Evolutionary conservation across 805 yeast genomes (phyloP).

Genomic region (Tetrapisispora iriomotensis): DNA sequence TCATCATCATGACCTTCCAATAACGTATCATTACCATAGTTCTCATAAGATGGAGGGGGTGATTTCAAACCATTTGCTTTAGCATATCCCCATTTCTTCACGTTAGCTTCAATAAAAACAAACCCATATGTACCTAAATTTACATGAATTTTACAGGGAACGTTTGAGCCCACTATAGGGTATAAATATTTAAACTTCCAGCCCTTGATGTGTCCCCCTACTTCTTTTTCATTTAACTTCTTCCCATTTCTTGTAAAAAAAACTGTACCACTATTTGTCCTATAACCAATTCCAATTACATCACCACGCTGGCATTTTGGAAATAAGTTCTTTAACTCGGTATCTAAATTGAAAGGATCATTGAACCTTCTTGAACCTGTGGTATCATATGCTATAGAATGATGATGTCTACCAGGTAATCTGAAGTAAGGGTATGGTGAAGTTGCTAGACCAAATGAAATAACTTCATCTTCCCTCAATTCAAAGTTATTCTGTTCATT

Average conservation of each 20-base stretch:
- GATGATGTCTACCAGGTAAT: slow-evolving; percentile 83
- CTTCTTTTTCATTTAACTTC: slow-evolving; percentile 67
- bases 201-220: slow-evolving; percentile 70
- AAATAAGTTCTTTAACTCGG: slow-evolving; percentile 40
- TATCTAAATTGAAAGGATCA: slow-evolving; percentile 52
- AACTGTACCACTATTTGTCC: slow-evolving; percentile 71
- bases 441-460: slow-evolving; percentile 74
- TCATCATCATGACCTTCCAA: slow-evolving; percentile 54
- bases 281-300: slow-evolving; percentile 85
- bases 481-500: slow-evolving; percentile 23
- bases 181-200: slow-evolving; percentile 62
- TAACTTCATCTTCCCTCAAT: slow-evolving; percentile 23
- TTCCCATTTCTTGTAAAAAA: slow-evolving; percentile 94
- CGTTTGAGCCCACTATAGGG: slow-evolving; percentile 85
- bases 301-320: slow-evolving; percentile 72
- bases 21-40: slow-evolving; percentile 66
- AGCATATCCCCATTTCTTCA: slow-evolving; percentile 94
- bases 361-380: slow-evolving; percentile 71
- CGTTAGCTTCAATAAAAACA: slow-evolving; percentile 86
- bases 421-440: slow-evolving; percentile 91
- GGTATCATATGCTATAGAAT: slow-evolving; percentile 81
- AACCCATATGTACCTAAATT: slow-evolving; percentile 85
- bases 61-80: slow-evolving; percentile 78
- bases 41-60: slow-evolving; percentile 89
- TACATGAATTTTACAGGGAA: slow-evolving; percentile 74